Evolutionary conservation across 805 yeast genomes (phyloP), one percentile per base, ranked within the genome.

Genomic region (Spencermartinsiella europaea): DNA sequence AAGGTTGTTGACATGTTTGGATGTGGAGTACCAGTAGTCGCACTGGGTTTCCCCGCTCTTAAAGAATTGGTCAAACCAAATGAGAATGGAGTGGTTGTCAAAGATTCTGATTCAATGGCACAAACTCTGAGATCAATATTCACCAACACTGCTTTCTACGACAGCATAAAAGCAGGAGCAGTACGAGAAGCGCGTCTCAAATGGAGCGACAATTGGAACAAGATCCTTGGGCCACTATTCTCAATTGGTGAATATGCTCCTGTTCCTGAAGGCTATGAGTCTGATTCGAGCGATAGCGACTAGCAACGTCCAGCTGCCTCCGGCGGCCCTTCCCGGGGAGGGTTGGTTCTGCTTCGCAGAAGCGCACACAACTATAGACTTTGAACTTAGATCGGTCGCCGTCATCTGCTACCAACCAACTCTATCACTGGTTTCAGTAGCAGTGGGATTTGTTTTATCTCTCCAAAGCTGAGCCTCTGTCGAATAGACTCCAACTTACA

Each of bases 1-100:
- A 93, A 93, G 64, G 85, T 93, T 31, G 83, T 91, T 4, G 99
- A 93, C 60, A 80, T 91, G 76, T 90, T 91, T 70, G 99, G 99
- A 0, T 85, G 93, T 53, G 98, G 98, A 0, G 69, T 93, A 10
- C 99, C 99, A 1, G 97, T 89, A 0, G 70, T 90, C 2, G 79
- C 96, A 0, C 70, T 90, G 48, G 69, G 73, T 33, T 93, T 87
- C 62, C 79, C 83, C 0, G 91, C 95, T 1, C 73, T 91, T 12
- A 70, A 71, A 4, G 99, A 93, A 62, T 69, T 93, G 38, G 91
- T 93, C 1, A 69, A 75, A 39, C 76, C 81, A 40, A 76, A 76
- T 1, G 69, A 66, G 1, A 89, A 90, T 60, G 99, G 99, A 0
- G 55, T 83, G 34, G 63, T 75, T 14, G 76, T 84, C 54, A 66